These are phyloP conservation scores for Pyricularia pennisetigena DNA, from an alignment of 2,329 filamentous ascomycete species.

Conservation along the genomic window DNA sequence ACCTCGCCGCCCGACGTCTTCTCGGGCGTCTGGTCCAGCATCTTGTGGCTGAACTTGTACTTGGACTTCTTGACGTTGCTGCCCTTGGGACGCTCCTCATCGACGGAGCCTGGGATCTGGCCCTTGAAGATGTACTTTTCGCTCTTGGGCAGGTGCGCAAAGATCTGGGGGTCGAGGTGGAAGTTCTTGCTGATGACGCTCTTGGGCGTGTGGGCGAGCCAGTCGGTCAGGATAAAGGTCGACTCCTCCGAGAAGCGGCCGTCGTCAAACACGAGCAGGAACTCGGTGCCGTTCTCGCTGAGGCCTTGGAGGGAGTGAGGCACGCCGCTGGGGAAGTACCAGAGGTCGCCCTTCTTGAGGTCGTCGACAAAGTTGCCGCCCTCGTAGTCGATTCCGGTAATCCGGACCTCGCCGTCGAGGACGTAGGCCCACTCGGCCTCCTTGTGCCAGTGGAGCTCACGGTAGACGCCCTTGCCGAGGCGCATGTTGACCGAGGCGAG, in stretches of 20 bases:
- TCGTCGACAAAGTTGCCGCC: constrained; percentile 72
- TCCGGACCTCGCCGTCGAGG: constrained; percentile 58
- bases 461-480: constrained; percentile 60
- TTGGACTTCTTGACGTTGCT: constrained; percentile 56
- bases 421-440: constrained; percentile 73
- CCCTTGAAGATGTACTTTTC: constrained; percentile 76
- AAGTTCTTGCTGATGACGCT: constrained; percentile 68
- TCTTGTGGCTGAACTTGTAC: constrained; percentile 59
- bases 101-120: constrained; percentile 51
- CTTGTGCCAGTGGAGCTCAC: constrained; percentile 74
- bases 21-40: constrained; percentile 59
- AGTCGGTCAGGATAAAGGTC: constrained; percentile 65
- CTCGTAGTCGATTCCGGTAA: constrained; percentile 65
- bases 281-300: constrained; percentile 47
- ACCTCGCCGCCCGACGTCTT: constrained; percentile 60
- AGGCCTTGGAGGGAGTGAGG: constrained; percentile 71
- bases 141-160: constrained; percentile 53
- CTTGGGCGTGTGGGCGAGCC: constrained; percentile 63
- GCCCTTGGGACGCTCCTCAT: constrained; percentile 52
- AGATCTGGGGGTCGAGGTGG: constrained; percentile 59
- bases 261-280: constrained; percentile 38
- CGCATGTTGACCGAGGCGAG: constrained; percentile 73
- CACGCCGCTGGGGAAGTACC: constrained; percentile 72
- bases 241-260: constrained; percentile 48
- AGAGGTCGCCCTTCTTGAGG: constrained; percentile 64